Percentiles rank a stretch among this genome's conserved stretches.
phyloP scores from a whole-genome alignment of 2,329 filamentous ascomycete genomes.

The Knoxdaviesia capensis region DNA sequence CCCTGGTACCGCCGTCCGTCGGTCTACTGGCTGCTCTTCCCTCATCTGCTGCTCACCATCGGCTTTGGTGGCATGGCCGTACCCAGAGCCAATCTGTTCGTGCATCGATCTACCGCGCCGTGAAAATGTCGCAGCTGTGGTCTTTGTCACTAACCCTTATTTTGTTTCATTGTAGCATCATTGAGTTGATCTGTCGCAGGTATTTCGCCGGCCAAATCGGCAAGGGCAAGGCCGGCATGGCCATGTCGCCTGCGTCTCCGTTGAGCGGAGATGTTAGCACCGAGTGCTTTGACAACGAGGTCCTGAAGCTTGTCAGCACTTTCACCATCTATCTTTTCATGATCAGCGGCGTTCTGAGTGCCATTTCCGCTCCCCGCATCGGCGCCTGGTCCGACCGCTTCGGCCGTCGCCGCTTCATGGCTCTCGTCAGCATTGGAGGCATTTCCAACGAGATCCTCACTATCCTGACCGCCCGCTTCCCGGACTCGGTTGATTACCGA shows the following conservation, averaged over 20 bases:
- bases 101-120: background rate
- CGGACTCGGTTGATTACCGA: constrained; percentile 52
- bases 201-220: constrained; percentile 49
- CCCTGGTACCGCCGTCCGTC: constrained; percentile 45
- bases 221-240: too few relatives aligned
- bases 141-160: constrained; percentile 3
- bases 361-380: constrained; percentile 62
- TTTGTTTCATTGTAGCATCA: constrained; percentile 28
- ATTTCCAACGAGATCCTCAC: constrained; percentile 56
- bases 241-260: too few relatives aligned
- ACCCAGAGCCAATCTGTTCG: constrained; percentile 64
- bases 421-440: constrained; percentile 53
- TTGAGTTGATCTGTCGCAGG: constrained; percentile 63
- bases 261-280: constrained; percentile 25
- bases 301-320: constrained; percentile 55
- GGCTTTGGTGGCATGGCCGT: constrained; percentile 75
- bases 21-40: constrained; percentile 64
- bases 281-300: constrained; percentile 61
- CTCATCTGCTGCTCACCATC: constrained; percentile 63
- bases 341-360: constrained; percentile 56
- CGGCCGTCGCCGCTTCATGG: constrained; percentile 57
- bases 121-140: background rate
- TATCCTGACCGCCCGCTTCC: constrained; percentile 57
- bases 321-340: constrained; percentile 22
- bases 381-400: constrained; percentile 75